Percentiles rank a stretch among this genome's conserved stretches.
Evolutionary conservation across 345 rosid genomes (phyloP).

Genomic region (Punica granatum): DNA sequence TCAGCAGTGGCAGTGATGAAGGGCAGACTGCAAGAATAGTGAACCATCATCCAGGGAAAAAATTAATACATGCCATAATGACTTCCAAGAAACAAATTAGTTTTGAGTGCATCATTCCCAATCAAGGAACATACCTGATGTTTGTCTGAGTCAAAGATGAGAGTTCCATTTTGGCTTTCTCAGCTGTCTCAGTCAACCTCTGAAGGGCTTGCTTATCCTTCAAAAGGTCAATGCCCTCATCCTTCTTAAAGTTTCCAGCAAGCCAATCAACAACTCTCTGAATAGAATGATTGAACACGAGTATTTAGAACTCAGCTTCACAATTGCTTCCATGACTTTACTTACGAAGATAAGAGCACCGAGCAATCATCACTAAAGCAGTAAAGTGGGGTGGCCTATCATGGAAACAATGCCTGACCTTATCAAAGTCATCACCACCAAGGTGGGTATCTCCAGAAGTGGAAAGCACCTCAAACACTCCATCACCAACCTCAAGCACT

Average conservation of each 20-base stretch:
- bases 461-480: slow-evolving; percentile 97
- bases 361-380: background rate
- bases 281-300: slow-evolving; percentile 2
- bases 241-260: slow-evolving; percentile 58
- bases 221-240: slow-evolving; percentile 92
- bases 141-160: slow-evolving; percentile 88
- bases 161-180: slow-evolving; percentile 96
- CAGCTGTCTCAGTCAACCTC: slow-evolving; percentile 88
- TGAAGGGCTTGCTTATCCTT: slow-evolving; percentile 99
- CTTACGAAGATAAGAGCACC: background rate
- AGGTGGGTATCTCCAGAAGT: slow-evolving; percentile 98
- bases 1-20: slow-evolving; percentile 96
- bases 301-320: background rate
- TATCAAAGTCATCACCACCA: slow-evolving; percentile 99
- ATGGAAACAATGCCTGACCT: slow-evolving; percentile 30
- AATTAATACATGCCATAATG: background rate
- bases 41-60: background rate
- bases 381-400: background rate
- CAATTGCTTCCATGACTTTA: background rate
- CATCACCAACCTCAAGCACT: slow-evolving; percentile 99
- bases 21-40: slow-evolving; percentile 54
- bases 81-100: background rate
- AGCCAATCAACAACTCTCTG: slow-evolving; percentile 99
- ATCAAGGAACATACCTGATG: slow-evolving; percentile 30
- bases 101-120: background rate